Conservation (phyloP, 1,139 yeast genomes). For the Saccharomyces hybrid region DNA sequence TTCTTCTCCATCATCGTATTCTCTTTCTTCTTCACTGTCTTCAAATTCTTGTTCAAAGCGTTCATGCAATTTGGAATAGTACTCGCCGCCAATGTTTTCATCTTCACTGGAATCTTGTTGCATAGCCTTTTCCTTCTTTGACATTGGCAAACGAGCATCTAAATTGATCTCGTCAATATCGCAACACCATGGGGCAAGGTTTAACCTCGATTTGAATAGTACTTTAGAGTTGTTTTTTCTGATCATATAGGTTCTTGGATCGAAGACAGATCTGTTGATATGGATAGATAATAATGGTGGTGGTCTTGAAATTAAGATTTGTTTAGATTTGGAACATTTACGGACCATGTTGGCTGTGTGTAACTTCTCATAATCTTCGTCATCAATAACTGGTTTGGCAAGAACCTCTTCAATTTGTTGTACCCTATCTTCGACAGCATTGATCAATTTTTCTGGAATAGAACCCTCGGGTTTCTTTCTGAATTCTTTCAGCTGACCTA, state of each 20-base stretch:
- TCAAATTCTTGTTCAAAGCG: slow-evolving; percentile 30
- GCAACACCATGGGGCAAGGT: slow-evolving; percentile 63
- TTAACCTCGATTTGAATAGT: slow-evolving; percentile 60
- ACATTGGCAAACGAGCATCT: slow-evolving; percentile 73
- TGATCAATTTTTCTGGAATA: slow-evolving; percentile 35
- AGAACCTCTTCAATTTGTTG: slow-evolving; percentile 52
- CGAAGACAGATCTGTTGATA: slow-evolving; percentile 87
- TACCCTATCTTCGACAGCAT: slow-evolving; percentile 46
- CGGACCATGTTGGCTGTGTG: slow-evolving; percentile 70
- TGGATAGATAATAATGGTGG: slow-evolving; percentile 80
- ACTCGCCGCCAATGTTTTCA: slow-evolving; percentile 28
- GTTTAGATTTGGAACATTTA: slow-evolving; percentile 76
- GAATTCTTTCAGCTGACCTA: slow-evolving; percentile 36
- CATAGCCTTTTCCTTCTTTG: slow-evolving; percentile 42
- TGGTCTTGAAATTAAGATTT: slow-evolving; percentile 70
- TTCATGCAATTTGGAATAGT: slow-evolving; percentile 26
- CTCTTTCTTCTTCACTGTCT: slow-evolving; percentile 28
- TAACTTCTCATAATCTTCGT: slow-evolving; percentile 64
- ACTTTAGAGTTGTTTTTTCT: slow-evolving; percentile 79
- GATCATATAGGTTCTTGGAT: slow-evolving; percentile 73
- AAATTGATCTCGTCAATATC: slow-evolving; percentile 62
- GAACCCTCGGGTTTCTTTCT: slow-evolving; percentile 23
- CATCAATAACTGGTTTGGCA: slow-evolving; percentile 60
- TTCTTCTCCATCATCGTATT: slow-evolving; percentile 8
- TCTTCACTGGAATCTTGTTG: slow-evolving; percentile 29